Base-by-base conservation (phyloP, 2,329 filamentous ascomycete genomes). In the Domatiomyces catenatus region DNA sequence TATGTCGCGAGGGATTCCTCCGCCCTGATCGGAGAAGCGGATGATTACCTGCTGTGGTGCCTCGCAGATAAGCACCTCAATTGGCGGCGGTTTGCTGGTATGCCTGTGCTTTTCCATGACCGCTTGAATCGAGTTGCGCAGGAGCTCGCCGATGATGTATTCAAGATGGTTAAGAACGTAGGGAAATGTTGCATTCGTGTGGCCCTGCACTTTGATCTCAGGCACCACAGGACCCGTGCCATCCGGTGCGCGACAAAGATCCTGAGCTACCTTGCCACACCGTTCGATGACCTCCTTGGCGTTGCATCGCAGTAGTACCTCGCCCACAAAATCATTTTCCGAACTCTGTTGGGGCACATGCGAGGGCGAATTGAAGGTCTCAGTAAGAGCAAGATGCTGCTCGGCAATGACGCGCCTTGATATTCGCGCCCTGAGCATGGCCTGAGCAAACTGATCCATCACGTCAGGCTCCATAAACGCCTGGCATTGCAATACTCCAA, bases 101-200 rank as follows among this genome's bases (percentile, higher is more conserved):
- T 71, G 71, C 48, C 74, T 70, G 52, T 82, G 79, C 57, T 79
- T 77, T 62, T 95, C 90, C 53, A 94, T 83, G 39, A 92, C 81
- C 18, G 89, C 89, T 67, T 96, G 89, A 15, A 98, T 86, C 0
- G 87, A 93, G 68, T 98, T 98, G 39, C 92, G 83, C 20, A 98
- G 74, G 19, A 98, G 80, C 69, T 98, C 92, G 48, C 92, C 89
- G 51, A 98, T 79, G 60, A 98, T 95, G 68, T 98, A 98, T 68
- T 98, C 90, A 48, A 98, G 77, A 64, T 96, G 92, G 62, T 83
- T 92, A 48, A 94, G 77, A 56, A 98, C 96, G 62, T 95, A 98
- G 1, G 93, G 92, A 63, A 98, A 98, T 28, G 82, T 94, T 3
- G 89, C 89, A 26, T 86, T 80, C 2, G 92, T 74, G 63, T 98